These are phyloP conservation scores for Botrytis porri DNA, from an alignment of 2,329 filamentous ascomycete genomes.

Conservation along the genomic window DNA sequence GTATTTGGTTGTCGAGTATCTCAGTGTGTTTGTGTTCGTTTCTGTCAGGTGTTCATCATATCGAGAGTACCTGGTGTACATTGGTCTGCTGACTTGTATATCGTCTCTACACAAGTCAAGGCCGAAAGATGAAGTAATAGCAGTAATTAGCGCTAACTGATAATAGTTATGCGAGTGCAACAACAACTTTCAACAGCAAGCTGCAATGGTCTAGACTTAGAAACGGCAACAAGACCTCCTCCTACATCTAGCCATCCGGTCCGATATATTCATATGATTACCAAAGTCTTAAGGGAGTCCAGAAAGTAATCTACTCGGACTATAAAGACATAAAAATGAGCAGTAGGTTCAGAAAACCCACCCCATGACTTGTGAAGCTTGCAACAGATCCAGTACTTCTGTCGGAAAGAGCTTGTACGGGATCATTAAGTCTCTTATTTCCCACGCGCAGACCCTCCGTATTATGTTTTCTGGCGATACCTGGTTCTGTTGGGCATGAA, in stretches of 20 bases:
- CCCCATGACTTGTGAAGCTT: slow-evolving; percentile 7
- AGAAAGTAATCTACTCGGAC: background rate
- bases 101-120: too few relatives aligned
- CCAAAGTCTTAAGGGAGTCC: background rate
- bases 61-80: too few relatives aligned
- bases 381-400: slow-evolving; percentile 13
- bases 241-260: slow-evolving; percentile 3
- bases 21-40: too few relatives aligned
- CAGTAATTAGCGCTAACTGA: background rate
- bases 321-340: background rate
- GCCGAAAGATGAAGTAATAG: too few relatives aligned
- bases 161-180: background rate
- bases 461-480: background rate
- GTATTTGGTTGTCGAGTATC: too few relatives aligned
- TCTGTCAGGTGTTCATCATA: too few relatives aligned
- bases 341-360: background rate
- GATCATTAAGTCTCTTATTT: background rate
- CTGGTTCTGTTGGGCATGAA: slow-evolving; percentile 2
- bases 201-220: background rate
- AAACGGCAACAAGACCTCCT: background rate
- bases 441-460: slow-evolving; percentile 1
- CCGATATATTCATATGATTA: background rate
- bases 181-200: background rate
- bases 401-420: background rate
- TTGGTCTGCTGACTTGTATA: too few relatives aligned